Base-by-base conservation (phyloP, 2,329 filamentous ascomycete genomes). In the Fusarium sp. region DNA sequence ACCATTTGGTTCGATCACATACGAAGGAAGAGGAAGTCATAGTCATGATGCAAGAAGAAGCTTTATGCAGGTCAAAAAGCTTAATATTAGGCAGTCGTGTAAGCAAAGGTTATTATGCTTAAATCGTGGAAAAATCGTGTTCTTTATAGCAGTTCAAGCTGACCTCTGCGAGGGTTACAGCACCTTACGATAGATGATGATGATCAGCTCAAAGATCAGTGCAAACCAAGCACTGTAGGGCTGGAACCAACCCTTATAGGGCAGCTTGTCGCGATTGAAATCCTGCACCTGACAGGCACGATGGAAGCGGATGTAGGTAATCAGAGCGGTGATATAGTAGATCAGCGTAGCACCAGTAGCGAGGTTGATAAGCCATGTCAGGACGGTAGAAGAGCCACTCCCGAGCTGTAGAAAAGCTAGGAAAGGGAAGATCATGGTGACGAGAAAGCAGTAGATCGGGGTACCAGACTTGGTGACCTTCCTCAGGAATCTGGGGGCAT, bases 391-490 rank as follows among this genome's bases (percentile, higher is more conserved):
- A 1, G 84, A 84, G 38, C 79, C 80, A 72, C 76, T 82, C 58
- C 78, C 81, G 6, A 84, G 79, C 44, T 84, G 81, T 40, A 87
- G 78, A 73, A 88, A 84, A 38, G 83, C 82, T 39, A 86, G 77
- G 51, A 84, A 76, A 4, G 83, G 82, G 75, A 87, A 51, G 40
- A 81, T 72, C 80, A 86, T 84, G 44, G 84, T 83, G 15, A 87
- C 67, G 17, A 49, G 63, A 14, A 50, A 33, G 71, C 82, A 84
- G 73, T 84, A 88, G 65, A 89, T 83, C 5, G 87, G 87, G 0
- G 88, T 87, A 70, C 89, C 89, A 17, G 84, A 84, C 69, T 81
- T 83, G 13, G 86, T 91, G 75, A 84, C 87, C 73, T 86, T 84
- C 56, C 82, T 81, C 22, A 91, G 80, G 72, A 90, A 73, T 43